Evolutionary conservation across 352 stramenopile genomes (phyloP).

Genomic region (Pythium folliculosum): DNA sequence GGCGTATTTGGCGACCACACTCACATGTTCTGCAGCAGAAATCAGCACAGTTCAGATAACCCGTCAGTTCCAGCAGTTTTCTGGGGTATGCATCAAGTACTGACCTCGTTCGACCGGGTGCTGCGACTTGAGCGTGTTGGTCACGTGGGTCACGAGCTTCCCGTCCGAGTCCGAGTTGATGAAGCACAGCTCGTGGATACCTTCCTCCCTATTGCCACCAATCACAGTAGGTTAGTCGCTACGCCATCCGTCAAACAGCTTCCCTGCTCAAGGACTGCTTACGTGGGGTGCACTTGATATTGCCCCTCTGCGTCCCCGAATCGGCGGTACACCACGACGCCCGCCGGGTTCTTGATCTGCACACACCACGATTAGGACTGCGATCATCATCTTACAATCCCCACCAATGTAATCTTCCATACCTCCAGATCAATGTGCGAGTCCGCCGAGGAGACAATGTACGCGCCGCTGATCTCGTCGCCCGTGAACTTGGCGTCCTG

Average conservation of each 20-base stretch:
- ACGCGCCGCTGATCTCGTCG: slow-evolving; percentile 65
- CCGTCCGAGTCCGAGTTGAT: slow-evolving; percentile 69
- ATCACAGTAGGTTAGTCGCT: neutral
- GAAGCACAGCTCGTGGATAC: slow-evolving; percentile 75
- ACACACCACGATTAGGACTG: neutral
- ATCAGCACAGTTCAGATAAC: neutral
- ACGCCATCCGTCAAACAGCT: neutral
- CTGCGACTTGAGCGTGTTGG: slow-evolving; percentile 76
- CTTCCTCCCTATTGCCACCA: slow-evolving; percentile 36
- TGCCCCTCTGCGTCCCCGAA: slow-evolving; percentile 69
- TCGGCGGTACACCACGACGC: slow-evolving; percentile 53
- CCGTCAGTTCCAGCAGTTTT: neutral
- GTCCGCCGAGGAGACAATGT: slow-evolving; percentile 71
- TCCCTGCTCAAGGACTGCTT: slow-evolving; percentile 7
- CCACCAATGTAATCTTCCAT: neutral
- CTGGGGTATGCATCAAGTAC: neutral
- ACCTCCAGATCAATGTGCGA: slow-evolving; percentile 72
- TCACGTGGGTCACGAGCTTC: slow-evolving; percentile 83
- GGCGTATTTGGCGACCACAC: slow-evolving; percentile 77
- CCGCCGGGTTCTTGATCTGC: slow-evolving; percentile 66
- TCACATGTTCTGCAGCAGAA: slow-evolving; percentile 64
- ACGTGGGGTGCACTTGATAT: slow-evolving; percentile 68
- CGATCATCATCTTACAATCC: too few relatives aligned
- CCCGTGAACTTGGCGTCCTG: slow-evolving; percentile 70
- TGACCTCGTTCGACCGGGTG: slow-evolving; percentile 77